These are phyloP conservation scores for Vitis amurensis DNA, from an alignment of 164 flowering plant species.

Conservation along the genomic window DNA sequence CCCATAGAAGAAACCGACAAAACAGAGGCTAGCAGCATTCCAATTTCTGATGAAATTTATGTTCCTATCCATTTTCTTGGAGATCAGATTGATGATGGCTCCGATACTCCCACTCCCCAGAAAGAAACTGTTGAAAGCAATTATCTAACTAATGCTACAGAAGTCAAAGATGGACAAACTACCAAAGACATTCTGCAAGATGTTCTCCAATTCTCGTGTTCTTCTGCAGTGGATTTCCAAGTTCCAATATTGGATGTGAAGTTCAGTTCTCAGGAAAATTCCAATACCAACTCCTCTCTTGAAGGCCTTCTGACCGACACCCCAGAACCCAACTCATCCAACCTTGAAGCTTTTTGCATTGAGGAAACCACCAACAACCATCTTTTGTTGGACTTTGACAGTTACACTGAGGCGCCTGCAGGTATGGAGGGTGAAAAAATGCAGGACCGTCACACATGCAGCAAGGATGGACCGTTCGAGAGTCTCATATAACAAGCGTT, in stretches of 20 bases:
- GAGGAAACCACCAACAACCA: conserved; percentile 15
- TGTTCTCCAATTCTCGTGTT: conserved; percentile 16
- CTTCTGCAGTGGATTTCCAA: conserved; percentile 45
- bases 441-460: conserved; percentile 9
- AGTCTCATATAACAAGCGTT: conserved; percentile 36
- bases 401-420: conserved; percentile 8
- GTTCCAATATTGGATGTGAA: conserved; percentile 63
- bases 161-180: conserved; percentile 1
- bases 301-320: conserved; percentile 49
- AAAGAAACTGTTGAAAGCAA: conserved; percentile 4
- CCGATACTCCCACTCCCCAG: background rate
- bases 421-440: conserved; percentile 14
- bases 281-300: conserved; percentile 23
- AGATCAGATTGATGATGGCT: conserved; percentile 5
- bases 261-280: conserved; percentile 32
- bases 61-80: background rate
- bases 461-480: conserved; percentile 16
- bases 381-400: conserved; percentile 29
- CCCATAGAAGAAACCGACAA: conserved; percentile 1
- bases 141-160: conserved; percentile 6
- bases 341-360: conserved; percentile 13
- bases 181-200: conserved; percentile 16
- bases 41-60: background rate
- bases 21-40: conserved; percentile 3
- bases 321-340: background rate